These are phyloP conservation scores for Posidonia oceanica DNA, from an alignment of 116 monocot species.

Conservation along the genomic window DNA sequence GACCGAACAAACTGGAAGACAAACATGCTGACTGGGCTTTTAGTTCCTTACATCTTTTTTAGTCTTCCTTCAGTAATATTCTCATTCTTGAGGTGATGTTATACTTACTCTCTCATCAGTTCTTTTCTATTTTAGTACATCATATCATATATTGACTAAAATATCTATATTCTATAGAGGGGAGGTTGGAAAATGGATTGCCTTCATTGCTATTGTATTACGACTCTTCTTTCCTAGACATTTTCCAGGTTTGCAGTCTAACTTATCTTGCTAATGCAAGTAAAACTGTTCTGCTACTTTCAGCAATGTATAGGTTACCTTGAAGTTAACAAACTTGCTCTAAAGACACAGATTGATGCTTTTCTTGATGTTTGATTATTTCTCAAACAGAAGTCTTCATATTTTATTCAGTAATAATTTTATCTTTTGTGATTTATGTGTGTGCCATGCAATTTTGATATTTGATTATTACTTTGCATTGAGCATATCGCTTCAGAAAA, in stretches of 20 bases:
- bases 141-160: not conserved
- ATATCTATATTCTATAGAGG: conserved; percentile 35
- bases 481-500: too few species aligned
- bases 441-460: too few species aligned
- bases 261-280: not conserved
- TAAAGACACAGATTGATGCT: too few species aligned
- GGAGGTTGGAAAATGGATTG: conserved; percentile 80
- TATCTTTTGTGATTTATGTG: too few species aligned
- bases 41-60: conserved; percentile 83
- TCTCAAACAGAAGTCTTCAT: too few species aligned
- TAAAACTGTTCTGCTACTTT: too few species aligned
- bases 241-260: conserved; percentile 52
- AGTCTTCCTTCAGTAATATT: conserved; percentile 63
- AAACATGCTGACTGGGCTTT: conserved; percentile 78
- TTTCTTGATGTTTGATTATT: too few species aligned
- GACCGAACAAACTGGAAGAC: conserved; percentile 96
- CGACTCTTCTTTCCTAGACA: conserved; percentile 79
- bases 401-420: too few species aligned
- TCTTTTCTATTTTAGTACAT: not conserved
- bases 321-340: too few species aligned
- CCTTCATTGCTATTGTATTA: conserved; percentile 62
- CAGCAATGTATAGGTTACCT: too few species aligned
- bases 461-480: too few species aligned
- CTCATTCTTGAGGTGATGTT: conserved; percentile 42
- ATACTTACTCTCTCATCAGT: not conserved